These are phyloP conservation scores for Cystobasidium sp. DNA, from an alignment of 1,284 basidiomycete genomes.

Conservation along the genomic window DNA sequence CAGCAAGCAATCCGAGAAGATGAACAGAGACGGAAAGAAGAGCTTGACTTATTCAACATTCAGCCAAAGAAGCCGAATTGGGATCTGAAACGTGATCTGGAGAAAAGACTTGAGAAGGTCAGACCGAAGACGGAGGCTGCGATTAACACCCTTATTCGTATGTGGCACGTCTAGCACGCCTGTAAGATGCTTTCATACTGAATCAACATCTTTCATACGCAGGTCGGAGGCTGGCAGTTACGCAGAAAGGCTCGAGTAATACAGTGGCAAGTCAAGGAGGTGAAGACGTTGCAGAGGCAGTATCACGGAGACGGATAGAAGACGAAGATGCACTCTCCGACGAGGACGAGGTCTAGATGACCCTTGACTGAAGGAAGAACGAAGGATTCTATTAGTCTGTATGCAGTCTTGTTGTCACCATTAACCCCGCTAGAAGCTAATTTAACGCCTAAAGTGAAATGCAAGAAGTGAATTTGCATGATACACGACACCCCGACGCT, in stretches of 20 bases:
- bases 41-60: slow-evolving; percentile 95
- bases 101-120: slow-evolving; percentile 84
- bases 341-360: slow-evolving; percentile 35
- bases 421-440: neutral
- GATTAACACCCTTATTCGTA: slow-evolving; percentile 90
- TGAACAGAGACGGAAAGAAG: slow-evolving; percentile 78
- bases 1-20: slow-evolving; percentile 83
- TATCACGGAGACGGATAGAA: slow-evolving; percentile 32
- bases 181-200: no score
- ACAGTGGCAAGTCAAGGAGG: slow-evolving; percentile 34
- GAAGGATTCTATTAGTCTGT: neutral
- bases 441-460: no score
- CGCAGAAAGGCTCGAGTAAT: slow-evolving; percentile 21
- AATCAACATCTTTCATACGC: no score
- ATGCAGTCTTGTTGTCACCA: slow-evolving; percentile 4
- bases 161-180: no score
- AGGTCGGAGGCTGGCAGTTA: slow-evolving; percentile 23
- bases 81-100: slow-evolving; percentile 94
- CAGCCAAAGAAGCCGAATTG: slow-evolving; percentile 95
- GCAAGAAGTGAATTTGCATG: no score
- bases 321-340: slow-evolving; percentile 40
- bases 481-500: no score
- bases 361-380: no score
- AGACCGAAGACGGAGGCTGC: slow-evolving; percentile 89
- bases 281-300: slow-evolving; percentile 44